phyloP scores from a whole-genome alignment of 1,284 basidiomycete genomes.

The Apiotrichum domesticum region DNA sequence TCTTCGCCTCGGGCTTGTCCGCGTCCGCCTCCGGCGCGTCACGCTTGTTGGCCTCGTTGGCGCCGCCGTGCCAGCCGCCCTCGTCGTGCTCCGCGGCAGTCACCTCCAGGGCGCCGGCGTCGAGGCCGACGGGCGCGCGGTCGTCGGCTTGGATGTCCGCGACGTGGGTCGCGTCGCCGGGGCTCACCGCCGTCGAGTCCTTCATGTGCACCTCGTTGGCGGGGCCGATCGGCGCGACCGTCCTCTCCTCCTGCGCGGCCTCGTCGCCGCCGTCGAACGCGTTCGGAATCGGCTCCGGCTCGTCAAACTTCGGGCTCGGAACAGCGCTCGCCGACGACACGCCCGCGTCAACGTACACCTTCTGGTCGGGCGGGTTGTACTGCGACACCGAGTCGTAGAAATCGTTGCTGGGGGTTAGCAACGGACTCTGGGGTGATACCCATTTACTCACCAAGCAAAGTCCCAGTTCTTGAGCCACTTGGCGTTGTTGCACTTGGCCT shows the following conservation, averaged over 20 bases:
- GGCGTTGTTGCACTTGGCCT: constrained; percentile 64
- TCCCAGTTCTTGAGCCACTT: constrained; percentile 93
- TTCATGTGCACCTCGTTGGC: constrained; percentile 39
- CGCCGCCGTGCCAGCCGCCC: constrained; percentile 47
- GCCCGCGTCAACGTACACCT: constrained; percentile 24
- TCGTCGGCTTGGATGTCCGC: constrained; percentile 31
- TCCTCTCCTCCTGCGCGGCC: constrained; percentile 41
- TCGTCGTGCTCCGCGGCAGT: constrained; percentile 36
- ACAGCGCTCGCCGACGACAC: constrained; percentile 17
- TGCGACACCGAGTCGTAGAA: constrained; percentile 36
- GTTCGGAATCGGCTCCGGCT: constrained; percentile 45
- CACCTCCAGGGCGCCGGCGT: constrained; percentile 43
- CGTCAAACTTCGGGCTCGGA: constrained; percentile 31
- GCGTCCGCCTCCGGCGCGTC: neutral
- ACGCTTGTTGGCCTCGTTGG: constrained; percentile 35
- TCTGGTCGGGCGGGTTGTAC: constrained; percentile 27
- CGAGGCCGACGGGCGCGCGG: constrained; percentile 43
- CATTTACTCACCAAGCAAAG: constrained; percentile 68
- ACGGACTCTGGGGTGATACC: neutral
- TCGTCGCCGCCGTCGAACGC: constrained; percentile 39
- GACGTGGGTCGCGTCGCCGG: constrained; percentile 4
- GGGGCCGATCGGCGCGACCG: constrained; percentile 36
- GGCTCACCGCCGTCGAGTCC: constrained; percentile 25
- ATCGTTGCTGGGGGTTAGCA: constrained; percentile 19
- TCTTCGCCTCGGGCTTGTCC: neutral